Evolutionary conservation across 2,329 filamentous ascomycete species (phyloP), one percentile per base, ranked within the genome.

Genomic region (Phyllosticta ampelicida): DNA sequence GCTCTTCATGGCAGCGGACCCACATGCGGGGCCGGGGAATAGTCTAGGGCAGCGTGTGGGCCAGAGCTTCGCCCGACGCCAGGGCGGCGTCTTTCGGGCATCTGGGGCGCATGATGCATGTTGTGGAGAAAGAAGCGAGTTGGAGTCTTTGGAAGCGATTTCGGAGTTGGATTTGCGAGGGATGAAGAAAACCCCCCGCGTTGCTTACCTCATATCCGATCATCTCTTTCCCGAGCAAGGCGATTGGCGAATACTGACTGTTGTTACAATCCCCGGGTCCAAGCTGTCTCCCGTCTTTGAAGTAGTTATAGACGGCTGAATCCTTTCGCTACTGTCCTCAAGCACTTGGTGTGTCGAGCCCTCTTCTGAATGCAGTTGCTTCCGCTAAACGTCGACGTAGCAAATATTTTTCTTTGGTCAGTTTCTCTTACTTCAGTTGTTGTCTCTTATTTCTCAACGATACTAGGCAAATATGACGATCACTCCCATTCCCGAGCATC

Each of bases 401-500:
- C 36, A 26, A 44, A n/a, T n/a, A n/a, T n/a, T n/a, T 44, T 44
- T n/a, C n/a, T 44, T 16, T n/a, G n/a, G n/a, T 44, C 36, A 16
- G 13, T n/a, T 8, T 44, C 36, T 44, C 9, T 2, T 16, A n/a
- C 36, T 44, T 44, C 13, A 18, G 5, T 26, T 26, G 8, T 26
- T 26, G n/a, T 26, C 4, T 26, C 36, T 36, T 23, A 5, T 49
- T 23, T n/a, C 16, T 13, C n/a, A 29, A 21, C 48, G 9, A 18
- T 53, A 13, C 60, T 60, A 58, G 29, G 60, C 55, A 58, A 62
- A 51, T 59, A 53, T 61, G 62, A 48, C 64, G 63, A 36, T 61
- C 59, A 51, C 58, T 64, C 51, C 56, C 9, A 23, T 48, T 48
- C 48, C 59, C 5, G 62, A 63, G 54, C 65, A 77, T 60, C 65